These are phyloP conservation scores for Serendipita sp. DNA, from an alignment of 768 basidiomycete genomes.

Conservation along the genomic window DNA sequence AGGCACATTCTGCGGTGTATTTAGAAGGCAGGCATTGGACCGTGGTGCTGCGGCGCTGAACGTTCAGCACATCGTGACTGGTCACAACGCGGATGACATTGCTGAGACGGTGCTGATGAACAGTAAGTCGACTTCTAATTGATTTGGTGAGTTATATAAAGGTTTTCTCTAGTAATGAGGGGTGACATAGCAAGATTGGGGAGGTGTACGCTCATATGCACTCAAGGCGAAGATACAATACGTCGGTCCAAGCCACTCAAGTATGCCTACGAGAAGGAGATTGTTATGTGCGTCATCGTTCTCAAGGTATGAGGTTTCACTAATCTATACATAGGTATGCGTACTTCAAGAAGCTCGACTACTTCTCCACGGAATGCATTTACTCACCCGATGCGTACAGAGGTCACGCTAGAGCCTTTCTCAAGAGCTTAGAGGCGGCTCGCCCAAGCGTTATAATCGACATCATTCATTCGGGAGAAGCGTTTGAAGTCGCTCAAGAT, in stretches of 20 bases:
- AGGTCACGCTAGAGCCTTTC: slow-evolving; percentile 83
- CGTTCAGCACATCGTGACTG: slow-evolving; percentile 96
- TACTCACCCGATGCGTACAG: slow-evolving; percentile 98
- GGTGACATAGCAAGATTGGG: slow-evolving; percentile 92
- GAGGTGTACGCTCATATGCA: slow-evolving; percentile 87
- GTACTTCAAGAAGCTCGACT: slow-evolving; percentile 97
- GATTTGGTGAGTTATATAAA: neutral
- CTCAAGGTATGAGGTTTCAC: slow-evolving; percentile 7
- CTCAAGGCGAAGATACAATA: slow-evolving; percentile 92
- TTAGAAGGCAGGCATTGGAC: slow-evolving; percentile 90
- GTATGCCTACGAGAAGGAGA: slow-evolving; percentile 98
- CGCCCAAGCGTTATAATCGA: slow-evolving; percentile 93
- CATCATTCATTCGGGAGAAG: slow-evolving; percentile 92
- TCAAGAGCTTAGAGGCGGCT: slow-evolving; percentile 90
- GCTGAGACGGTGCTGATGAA: slow-evolving; percentile 99
- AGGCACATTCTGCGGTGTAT: slow-evolving; percentile 94
- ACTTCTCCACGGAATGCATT: slow-evolving; percentile 98
- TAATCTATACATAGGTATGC: slow-evolving; percentile 55
- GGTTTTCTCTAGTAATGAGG: slow-evolving; percentile 62
- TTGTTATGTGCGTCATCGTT: slow-evolving; percentile 66
- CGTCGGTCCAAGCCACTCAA: slow-evolving; percentile 98
- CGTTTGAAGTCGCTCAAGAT: slow-evolving; percentile 72
- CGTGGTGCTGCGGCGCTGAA: slow-evolving; percentile 75
- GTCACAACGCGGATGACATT: slow-evolving; percentile 98
- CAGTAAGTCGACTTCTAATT: slow-evolving; percentile 37